Evolutionary conservation across 2,329 filamentous ascomycete species (phyloP).

Genomic region (Exophiala bonariae): DNA sequence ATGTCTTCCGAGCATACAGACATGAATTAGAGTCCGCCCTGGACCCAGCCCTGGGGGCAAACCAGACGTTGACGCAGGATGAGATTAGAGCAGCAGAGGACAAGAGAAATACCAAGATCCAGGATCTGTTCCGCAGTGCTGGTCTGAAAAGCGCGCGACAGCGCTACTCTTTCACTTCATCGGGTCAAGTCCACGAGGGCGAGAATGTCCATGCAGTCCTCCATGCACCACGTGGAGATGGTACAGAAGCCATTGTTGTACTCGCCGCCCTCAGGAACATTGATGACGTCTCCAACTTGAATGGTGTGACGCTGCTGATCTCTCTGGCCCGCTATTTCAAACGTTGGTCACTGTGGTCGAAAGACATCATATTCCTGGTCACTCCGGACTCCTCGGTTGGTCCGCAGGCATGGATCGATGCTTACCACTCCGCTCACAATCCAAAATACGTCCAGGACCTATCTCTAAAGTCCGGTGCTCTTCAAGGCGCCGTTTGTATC

Average conservation of each 20-base stretch:
- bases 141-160: constrained; percentile 88
- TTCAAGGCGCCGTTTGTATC: constrained; percentile 90
- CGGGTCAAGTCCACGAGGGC: constrained; percentile 71
- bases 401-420: constrained; percentile 95
- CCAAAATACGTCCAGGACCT: constrained; percentile 69
- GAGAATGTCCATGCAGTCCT: constrained; percentile 94
- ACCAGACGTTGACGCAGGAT: constrained; percentile 46
- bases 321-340: constrained; percentile 94
- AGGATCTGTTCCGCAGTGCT: constrained; percentile 71
- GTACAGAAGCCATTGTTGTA: constrained; percentile 93
- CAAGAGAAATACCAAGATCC: constrained; percentile 60
- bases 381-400: constrained; percentile 86
- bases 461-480: constrained; percentile 84
- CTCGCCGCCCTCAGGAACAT: constrained; percentile 87
- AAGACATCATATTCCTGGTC: constrained; percentile 92
- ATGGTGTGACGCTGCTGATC: constrained; percentile 81
- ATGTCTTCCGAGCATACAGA: constrained; percentile 86
- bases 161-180: constrained; percentile 80
- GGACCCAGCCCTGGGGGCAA: constrained; percentile 5
- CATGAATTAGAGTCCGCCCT: constrained; percentile 68
- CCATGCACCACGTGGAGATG: constrained; percentile 90
- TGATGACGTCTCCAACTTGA: constrained; percentile 75
- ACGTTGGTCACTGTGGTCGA: constrained; percentile 97
- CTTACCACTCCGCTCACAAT: constrained; percentile 89
- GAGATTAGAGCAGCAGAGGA: constrained; percentile 12